phyloP scores from a whole-genome alignment of 164 flowering plant genomes.

The Echeveria elegans region DNA sequence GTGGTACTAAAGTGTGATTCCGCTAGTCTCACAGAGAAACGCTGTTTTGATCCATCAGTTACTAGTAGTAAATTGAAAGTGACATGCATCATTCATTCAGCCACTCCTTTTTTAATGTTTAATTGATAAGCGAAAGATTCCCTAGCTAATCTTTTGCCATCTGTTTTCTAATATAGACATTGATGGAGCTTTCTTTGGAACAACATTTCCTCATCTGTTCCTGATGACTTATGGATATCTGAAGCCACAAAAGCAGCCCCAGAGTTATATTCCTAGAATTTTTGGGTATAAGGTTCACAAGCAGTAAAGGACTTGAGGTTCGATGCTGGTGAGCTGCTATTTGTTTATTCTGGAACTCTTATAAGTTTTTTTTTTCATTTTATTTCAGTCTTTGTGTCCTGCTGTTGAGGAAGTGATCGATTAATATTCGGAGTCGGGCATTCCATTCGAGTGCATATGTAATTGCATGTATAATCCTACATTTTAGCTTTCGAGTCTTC shows the following conservation, averaged over 20 bases:
- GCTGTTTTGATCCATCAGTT: neutral
- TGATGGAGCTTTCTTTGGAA: constrained; percentile 4
- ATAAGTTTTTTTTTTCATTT: too few species aligned
- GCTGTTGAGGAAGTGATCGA: neutral
- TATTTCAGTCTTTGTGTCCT: neutral
- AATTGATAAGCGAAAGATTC: neutral
- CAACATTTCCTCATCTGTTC: constrained; percentile 2
- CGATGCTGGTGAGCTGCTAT: neutral
- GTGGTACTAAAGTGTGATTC: neutral
- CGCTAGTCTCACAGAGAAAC: neutral
- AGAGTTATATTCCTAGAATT: constrained; percentile 4
- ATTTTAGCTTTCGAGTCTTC: neutral
- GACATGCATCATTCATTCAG: neutral
- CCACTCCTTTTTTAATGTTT: neutral
- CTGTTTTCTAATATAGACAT: neutral
- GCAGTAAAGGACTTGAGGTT: neutral
- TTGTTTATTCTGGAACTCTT: neutral
- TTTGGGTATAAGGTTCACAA: constrained; percentile 6
- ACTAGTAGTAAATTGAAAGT: neutral
- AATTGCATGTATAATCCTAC: neutral
- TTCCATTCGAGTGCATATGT: neutral
- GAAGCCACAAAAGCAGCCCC: neutral
- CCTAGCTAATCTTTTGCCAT: neutral
- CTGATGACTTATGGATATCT: neutral
- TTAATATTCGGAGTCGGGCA: neutral